A percentile compares a stretch with the other conserved stretches of the same genome.
These are phyloP conservation scores for Petunia secreta DNA, from an alignment of 257 asterid species.

Conservation along the genomic window DNA sequence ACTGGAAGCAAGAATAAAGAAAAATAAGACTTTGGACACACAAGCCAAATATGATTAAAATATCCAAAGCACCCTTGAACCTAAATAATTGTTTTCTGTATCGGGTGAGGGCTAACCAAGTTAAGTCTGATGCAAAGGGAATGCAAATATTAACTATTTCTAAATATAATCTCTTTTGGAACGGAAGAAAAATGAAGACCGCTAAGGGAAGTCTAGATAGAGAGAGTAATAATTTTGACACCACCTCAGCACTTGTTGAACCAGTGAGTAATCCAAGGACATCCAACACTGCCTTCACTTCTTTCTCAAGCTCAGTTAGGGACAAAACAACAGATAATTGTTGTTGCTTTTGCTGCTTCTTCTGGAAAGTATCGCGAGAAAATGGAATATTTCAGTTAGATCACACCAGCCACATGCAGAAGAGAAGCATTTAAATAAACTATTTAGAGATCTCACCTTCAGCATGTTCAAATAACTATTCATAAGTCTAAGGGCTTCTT, in stretches of 20 bases:
- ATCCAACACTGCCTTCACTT: constrained; percentile 40
- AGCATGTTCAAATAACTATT: constrained; percentile 53
- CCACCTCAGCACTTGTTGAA: constrained; percentile 45
- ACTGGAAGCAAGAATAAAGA: background rate
- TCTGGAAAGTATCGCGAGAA: constrained; percentile 31
- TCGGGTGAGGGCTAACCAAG: too few relatives aligned
- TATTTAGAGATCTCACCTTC: constrained; percentile 49
- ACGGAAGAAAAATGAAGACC: background rate
- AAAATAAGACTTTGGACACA: background rate
- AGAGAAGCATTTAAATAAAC: background rate
- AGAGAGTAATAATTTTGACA: background rate
- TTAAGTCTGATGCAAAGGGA: too few relatives aligned
- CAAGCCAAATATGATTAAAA: background rate
- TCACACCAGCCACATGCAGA: background rate
- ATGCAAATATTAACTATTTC: too few relatives aligned
- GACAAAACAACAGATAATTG: constrained; percentile 34
- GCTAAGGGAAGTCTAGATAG: constrained; percentile 9
- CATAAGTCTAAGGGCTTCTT: constrained; percentile 60
- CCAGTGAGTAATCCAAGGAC: constrained; percentile 44
- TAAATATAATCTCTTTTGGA: background rate
- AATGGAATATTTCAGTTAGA: background rate
- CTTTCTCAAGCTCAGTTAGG: constrained; percentile 37
- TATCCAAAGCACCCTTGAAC: background rate
- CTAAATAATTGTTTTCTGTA: background rate
- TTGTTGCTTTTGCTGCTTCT: constrained; percentile 41